A percentile compares a stretch with the other conserved stretches of the same genome.
These are phyloP conservation scores for Nicotiana tomentosiformis DNA, from an alignment of 257 asterid genomes.

Conservation along the genomic window DNA sequence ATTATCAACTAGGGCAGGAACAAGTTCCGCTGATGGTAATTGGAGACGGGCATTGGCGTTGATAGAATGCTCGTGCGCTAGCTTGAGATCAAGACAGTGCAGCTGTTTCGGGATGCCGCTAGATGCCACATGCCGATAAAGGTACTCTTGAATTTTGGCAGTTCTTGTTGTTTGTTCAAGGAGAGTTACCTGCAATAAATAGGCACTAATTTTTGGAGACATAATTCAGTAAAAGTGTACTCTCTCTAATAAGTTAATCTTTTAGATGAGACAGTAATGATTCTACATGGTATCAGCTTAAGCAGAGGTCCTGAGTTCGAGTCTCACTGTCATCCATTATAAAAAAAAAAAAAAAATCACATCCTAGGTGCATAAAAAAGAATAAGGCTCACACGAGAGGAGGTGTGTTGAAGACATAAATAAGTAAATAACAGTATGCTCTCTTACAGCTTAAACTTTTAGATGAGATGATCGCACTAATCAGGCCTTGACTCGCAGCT, in stretches of 20 bases:
- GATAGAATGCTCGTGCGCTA: conserved; percentile 85
- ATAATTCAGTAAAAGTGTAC: neutral
- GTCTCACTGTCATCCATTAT: too few relatives aligned
- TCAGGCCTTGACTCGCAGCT: neutral
- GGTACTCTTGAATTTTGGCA: conserved; percentile 90
- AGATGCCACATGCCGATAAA: conserved; percentile 98
- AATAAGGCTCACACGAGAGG: too few relatives aligned
- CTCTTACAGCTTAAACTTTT: neutral
- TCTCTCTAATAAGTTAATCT: neutral
- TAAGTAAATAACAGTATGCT: too few relatives aligned
- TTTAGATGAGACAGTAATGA: neutral
- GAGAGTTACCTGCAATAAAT: conserved; percentile 49
- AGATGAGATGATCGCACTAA: neutral
- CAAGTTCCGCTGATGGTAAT: conserved; percentile 80
- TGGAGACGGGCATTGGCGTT: conserved; percentile 93
- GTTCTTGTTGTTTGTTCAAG: conserved; percentile 84
- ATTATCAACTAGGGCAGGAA: conserved; percentile 84
- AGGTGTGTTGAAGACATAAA: too few relatives aligned
- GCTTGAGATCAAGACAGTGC: conserved; percentile 73
- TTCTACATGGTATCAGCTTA: too few relatives aligned
- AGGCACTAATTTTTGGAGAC: neutral
- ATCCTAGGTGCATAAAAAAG: too few relatives aligned
- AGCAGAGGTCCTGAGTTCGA: too few relatives aligned
- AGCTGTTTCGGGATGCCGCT: conserved; percentile 96
- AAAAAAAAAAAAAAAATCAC: too few relatives aligned